Percentiles rank a stretch among this genome's conserved stretches.
Evolutionary conservation across 2,329 filamentous ascomycete genomes (phyloP).

Genomic region (Grosmannia serpens): DNA sequence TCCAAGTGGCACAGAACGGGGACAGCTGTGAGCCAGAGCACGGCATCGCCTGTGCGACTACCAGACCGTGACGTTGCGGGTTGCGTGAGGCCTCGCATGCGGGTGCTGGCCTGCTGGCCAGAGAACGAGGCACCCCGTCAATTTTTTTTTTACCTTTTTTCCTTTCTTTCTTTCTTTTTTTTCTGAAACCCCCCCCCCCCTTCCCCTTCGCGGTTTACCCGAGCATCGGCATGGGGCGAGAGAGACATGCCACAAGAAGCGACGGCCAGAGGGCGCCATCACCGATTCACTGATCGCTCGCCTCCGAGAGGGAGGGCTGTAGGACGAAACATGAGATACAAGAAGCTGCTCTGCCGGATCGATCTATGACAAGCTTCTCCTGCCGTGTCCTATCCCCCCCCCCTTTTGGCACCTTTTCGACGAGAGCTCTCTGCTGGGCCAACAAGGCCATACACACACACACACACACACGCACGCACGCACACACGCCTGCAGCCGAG

Average conservation of each 20-base stretch:
- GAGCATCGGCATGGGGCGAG: too few relatives aligned
- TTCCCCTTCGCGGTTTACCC: too few relatives aligned
- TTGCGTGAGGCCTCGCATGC: background rate
- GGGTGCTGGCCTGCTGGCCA: background rate
- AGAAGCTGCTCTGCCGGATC: background rate
- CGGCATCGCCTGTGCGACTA: background rate
- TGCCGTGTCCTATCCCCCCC: background rate
- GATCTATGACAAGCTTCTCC: constrained; percentile 2
- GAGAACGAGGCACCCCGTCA: background rate
- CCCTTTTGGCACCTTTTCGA: background rate
- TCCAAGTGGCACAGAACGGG: background rate
- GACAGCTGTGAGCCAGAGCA: background rate
- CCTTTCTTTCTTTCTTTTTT: background rate
- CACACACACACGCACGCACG: too few relatives aligned
- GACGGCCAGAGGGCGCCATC: background rate
- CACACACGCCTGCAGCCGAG: too few relatives aligned
- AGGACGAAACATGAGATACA: background rate
- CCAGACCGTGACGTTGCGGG: background rate
- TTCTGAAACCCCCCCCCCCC: too few relatives aligned
- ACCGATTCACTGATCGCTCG: background rate
- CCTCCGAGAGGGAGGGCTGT: background rate
- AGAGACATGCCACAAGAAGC: background rate
- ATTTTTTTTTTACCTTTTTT: background rate
- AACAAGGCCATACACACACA: background rate
- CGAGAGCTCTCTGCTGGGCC: background rate